A percentile compares a stretch with the other conserved stretches of the same genome.
Evolutionary conservation across 2,329 filamentous ascomycete genomes (phyloP).

Genomic region (Stachybotrys chartarum): DNA sequence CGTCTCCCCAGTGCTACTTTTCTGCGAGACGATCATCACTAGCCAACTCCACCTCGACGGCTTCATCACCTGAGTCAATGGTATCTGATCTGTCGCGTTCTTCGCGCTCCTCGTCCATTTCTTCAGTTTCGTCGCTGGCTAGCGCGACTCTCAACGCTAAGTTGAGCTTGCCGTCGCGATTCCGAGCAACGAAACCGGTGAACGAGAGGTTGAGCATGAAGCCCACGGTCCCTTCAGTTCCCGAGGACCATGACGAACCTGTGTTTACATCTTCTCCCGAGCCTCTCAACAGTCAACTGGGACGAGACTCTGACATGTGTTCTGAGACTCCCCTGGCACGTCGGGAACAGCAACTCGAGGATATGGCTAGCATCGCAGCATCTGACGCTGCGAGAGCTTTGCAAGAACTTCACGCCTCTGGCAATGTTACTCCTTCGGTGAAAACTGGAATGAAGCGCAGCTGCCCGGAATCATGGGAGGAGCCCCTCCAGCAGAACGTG

Average conservation of each 20-base stretch:
- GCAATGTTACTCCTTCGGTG: conserved; percentile 26
- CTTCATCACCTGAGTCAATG: conserved; percentile 62
- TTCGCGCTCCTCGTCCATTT: conserved; percentile 59
- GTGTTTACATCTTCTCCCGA: conserved; percentile 49
- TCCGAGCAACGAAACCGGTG: conserved; percentile 51
- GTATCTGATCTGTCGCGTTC: conserved; percentile 54
- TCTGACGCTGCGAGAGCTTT: conserved; percentile 50
- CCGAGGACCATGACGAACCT: conserved; percentile 47
- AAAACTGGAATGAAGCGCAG: conserved; percentile 49
- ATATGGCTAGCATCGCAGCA: conserved; percentile 32
- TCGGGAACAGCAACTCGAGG: conserved; percentile 39
- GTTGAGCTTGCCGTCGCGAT: conserved; percentile 55
- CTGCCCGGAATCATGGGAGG: conserved; percentile 50
- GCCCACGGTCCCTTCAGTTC: conserved; percentile 48
- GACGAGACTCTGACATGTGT: conserved; percentile 35
- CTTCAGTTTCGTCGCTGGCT: conserved; percentile 52
- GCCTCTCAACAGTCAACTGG: conserved; percentile 46
- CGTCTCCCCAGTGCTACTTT: conserved; percentile 44
- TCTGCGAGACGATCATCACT: conserved; percentile 53
- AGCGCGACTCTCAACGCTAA: conserved; percentile 49
- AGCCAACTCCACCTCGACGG: conserved; percentile 54
- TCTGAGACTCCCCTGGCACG: conserved; percentile 39
- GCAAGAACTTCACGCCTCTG: conserved; percentile 48
- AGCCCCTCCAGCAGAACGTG: conserved; percentile 59
- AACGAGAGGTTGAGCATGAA: conserved; percentile 48